phyloP scores from a whole-genome alignment of 2,329 filamentous ascomycete species.

The Clathrospora elynae region DNA sequence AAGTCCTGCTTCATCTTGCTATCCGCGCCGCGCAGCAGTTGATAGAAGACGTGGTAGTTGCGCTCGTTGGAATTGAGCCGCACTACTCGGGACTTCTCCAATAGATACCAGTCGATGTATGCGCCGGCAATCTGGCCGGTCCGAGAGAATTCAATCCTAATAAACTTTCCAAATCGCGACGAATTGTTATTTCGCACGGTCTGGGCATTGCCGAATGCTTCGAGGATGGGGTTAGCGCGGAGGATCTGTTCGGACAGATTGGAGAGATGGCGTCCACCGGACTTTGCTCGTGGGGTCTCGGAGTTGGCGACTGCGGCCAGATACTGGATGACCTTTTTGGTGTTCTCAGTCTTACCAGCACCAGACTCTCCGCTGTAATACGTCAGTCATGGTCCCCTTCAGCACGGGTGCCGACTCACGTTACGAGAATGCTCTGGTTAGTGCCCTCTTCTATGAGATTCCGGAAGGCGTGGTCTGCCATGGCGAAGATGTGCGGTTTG shows the following conservation, averaged over 20 bases:
- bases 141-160: constrained; percentile 90
- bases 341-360: constrained; percentile 98
- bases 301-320: constrained; percentile 90
- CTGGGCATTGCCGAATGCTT: constrained; percentile 97
- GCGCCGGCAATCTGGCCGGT: constrained; percentile 90
- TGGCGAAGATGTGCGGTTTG: constrained; percentile 95
- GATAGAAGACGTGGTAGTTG: constrained; percentile 98
- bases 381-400: constrained; percentile 22
- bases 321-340: constrained; percentile 99
- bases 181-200: constrained; percentile 98
- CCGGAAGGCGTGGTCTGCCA: constrained; percentile 95
- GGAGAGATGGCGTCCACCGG: constrained; percentile 70
- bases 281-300: constrained; percentile 68
- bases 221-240: constrained; percentile 93
- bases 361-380: constrained; percentile 78
- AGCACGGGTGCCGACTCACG: constrained; percentile 53
- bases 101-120: constrained; percentile 97
- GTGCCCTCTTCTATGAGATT: constrained; percentile 93
- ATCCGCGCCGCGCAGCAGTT: constrained; percentile 85
- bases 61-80: constrained; percentile 84
- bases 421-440: constrained; percentile 97
- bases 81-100: constrained; percentile 98
- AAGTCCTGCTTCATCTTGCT: constrained; percentile 74
- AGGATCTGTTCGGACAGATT: constrained; percentile 96
- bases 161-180: constrained; percentile 97